phyloP scores from a whole-genome alignment of 225 moss, liverwort and hornwort genomes.

The Physcomitrellopsis africana region DNA sequence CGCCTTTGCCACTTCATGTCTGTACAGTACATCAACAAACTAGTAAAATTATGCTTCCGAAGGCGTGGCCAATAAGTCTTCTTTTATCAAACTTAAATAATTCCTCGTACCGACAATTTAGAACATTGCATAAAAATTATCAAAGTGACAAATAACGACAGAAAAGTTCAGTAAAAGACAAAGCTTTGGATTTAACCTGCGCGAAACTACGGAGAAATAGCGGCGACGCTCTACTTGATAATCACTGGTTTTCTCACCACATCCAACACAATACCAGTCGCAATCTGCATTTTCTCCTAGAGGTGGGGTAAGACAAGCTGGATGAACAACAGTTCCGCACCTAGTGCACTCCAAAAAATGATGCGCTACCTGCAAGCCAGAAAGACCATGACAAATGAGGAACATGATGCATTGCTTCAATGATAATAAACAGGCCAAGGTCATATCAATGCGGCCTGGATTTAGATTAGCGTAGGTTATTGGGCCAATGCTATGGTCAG shows the following conservation, averaged over 20 bases:
- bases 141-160: slow-evolving; percentile 16
- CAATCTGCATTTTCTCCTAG: slow-evolving; percentile 50
- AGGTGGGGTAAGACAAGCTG: slow-evolving; percentile 67
- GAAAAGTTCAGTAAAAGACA: slow-evolving; percentile 2
- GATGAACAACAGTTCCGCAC: slow-evolving; percentile 66
- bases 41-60: slow-evolving; percentile 22
- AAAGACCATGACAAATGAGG: slow-evolving; percentile 22
- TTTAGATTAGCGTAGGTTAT: neutral
- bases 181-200: slow-evolving; percentile 49
- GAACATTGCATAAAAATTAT: slow-evolving; percentile 5
- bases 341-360: slow-evolving; percentile 60
- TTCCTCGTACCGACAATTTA: slow-evolving; percentile 24
- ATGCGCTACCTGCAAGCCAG: slow-evolving; percentile 54
- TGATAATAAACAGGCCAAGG: neutral
- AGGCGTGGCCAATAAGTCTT: neutral
- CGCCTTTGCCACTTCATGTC: slow-evolving; percentile 72
- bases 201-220: slow-evolving; percentile 59
- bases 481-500: slow-evolving; percentile 1
- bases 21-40: slow-evolving; percentile 36
- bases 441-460: neutral
- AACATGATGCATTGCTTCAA: neutral
- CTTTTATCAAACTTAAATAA: slow-evolving; percentile 9
- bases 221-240: slow-evolving; percentile 59
- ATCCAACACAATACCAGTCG: slow-evolving; percentile 78
- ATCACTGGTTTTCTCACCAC: slow-evolving; percentile 63